Base-by-base conservation (phyloP, 108 stramenopile species). In the Skeletonema marinoi region DNA sequence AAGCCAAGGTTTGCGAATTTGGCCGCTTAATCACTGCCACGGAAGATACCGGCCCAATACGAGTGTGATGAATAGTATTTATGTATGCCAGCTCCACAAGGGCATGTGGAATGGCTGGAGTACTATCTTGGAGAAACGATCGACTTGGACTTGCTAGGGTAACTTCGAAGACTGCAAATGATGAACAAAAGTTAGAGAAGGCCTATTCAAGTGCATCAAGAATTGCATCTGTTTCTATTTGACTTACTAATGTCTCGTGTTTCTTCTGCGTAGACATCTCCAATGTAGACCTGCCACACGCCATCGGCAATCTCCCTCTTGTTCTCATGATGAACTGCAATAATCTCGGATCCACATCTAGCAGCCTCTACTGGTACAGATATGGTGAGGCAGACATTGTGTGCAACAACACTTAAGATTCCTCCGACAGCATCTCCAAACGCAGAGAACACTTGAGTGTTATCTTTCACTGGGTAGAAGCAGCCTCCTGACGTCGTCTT, bases 341-440 rank as follows among this genome's bases (percentile, higher is more conserved):
- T 60, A 48, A 88, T 85, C 38, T 71, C 35, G 29, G 60, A 75
- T n/a, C 85, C 88, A 16, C 6, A 33, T 25, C 59, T 71, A 13
- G 59, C 29, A 51, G 84, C 65, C 3, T 67, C 70, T 2, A 70
- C 31, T 48, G 80, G 80, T 16, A 85, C 74, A 16, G 56, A 50
- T 66, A 92, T 77, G 13, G 73, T 68, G 10, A 92, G 44, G 12
- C 36, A 59, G 38, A 85, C 80, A 68, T 80, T 79, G 64, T 92
- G 89, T 10, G 89, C 91, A 19, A 88, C 89, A 51, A 90, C 82
- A 39, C 75, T 75, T 2, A 90, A 50, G 39, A 89, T 72, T 31
- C 91, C 91, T 42, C 91, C 91, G 16, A 92, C 38, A 63, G 87
- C 87, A 68, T 92, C 89, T 1, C 89, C 89, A 77, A 92, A 90